Percentiles rank a stretch among this genome's conserved stretches.
Conservation (phyloP, 345 rosid species). For the Citrus australasica region DNA sequence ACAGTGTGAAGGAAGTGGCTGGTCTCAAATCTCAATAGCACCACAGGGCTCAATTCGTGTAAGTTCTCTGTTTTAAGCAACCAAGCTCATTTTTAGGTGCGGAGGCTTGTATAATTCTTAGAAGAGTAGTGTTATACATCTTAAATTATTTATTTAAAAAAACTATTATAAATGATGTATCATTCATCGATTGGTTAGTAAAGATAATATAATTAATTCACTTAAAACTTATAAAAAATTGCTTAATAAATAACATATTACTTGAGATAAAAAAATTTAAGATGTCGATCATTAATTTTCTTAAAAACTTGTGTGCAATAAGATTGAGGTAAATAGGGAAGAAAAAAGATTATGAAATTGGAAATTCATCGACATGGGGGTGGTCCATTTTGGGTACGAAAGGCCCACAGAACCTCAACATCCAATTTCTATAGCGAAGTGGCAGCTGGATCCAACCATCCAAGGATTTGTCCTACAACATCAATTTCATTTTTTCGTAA, state of each 20-base stretch:
- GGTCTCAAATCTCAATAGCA: background rate
- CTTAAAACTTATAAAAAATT: too few relatives aligned
- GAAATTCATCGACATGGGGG: background rate
- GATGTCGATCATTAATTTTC: background rate
- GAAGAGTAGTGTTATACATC: accelerated
- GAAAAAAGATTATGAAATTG: background rate
- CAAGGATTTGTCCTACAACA: slow-evolving; percentile 13
- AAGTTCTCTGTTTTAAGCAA: too few relatives aligned
- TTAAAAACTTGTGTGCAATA: background rate
- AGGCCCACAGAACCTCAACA: background rate
- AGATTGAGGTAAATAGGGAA: background rate
- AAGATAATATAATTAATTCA: too few relatives aligned
- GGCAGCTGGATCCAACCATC: slow-evolving; percentile 11
- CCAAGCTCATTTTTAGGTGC: too few relatives aligned
- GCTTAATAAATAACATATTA: too few relatives aligned
- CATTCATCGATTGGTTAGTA: accelerated
- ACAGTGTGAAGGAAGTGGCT: background rate
- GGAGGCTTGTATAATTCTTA: background rate
- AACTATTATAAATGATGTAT: accelerated
- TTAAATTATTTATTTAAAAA: too few relatives aligned
- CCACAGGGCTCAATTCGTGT: background rate
- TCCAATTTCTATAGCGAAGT: background rate
- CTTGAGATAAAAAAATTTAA: too few relatives aligned
- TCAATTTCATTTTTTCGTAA: background rate
- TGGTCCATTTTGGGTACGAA: background rate